A percentile compares a stretch with the other conserved stretches of the same genome.
phyloP scores from a whole-genome alignment of 2,329 filamentous ascomycete genomes.

The Huntiella bhutanensis region DNA sequence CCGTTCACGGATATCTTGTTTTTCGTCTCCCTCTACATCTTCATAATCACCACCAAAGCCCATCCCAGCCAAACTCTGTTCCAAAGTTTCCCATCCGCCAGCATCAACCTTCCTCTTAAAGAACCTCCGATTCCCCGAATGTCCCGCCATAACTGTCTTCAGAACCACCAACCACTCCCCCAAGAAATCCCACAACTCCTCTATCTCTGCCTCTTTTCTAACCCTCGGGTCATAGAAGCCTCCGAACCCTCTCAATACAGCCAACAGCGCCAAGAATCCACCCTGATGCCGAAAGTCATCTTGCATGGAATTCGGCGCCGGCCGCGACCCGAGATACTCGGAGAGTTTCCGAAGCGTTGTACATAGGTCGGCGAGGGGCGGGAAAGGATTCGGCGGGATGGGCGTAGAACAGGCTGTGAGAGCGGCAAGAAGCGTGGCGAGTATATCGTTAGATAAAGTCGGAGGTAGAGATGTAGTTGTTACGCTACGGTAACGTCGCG shows the following conservation, averaged over 20 bases:
- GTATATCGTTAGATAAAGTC: constrained; percentile 40
- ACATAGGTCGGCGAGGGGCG: constrained; percentile 28
- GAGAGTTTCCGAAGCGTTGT: constrained; percentile 45
- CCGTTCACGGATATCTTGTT: constrained; percentile 28
- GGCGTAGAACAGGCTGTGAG: constrained; percentile 22
- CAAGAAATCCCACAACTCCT: constrained; percentile 47
- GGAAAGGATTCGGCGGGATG: constrained; percentile 19
- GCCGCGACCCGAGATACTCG: constrained; percentile 35
- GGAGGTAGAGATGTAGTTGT: constrained; percentile 39
- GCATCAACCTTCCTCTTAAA: constrained; percentile 59
- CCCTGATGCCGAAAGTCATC: constrained; percentile 67
- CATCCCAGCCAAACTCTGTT: constrained; percentile 51
- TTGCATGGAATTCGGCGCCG: constrained; percentile 34
- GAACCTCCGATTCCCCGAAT: constrained; percentile 74
- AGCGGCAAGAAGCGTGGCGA: constrained; percentile 34
- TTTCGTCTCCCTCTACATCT: neutral
- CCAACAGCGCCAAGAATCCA: constrained; percentile 59
- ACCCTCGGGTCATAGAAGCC: constrained; percentile 56
- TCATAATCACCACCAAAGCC: constrained; percentile 32
- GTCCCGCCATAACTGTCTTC: constrained; percentile 54
- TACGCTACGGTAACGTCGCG: constrained; percentile 43
- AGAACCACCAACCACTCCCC: constrained; percentile 56
- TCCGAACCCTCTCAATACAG: constrained; percentile 49
- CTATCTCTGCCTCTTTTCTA: constrained; percentile 41
- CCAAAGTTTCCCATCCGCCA: constrained; percentile 60